A percentile compares a stretch with the other conserved stretches of the same genome.
phyloP scores from a whole-genome alignment of 208 protist genomes.

The Naegleria gruberi region DNA sequence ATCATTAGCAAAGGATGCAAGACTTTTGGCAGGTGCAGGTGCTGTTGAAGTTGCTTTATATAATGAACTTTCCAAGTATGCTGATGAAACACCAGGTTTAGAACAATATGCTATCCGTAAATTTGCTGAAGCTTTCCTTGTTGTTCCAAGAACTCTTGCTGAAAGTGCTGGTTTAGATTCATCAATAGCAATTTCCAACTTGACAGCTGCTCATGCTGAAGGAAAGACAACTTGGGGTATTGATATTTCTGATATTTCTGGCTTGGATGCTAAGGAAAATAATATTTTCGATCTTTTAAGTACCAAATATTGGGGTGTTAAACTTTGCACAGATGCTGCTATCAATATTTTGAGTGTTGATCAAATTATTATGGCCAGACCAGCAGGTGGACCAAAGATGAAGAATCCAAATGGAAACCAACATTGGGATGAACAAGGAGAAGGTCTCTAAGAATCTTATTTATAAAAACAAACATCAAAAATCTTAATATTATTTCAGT shows the following conservation, averaged over 20 bases:
- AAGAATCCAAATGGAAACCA: conserved; percentile 31
- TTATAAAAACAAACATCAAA: no score
- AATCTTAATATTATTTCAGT: no score
- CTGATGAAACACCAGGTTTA: conserved; percentile 79
- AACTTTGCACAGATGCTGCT: conserved; percentile 88
- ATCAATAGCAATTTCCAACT: conserved; percentile 85
- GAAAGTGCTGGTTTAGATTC: conserved; percentile 93
- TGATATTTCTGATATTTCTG: conserved; percentile 74
- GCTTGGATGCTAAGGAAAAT: conserved; percentile 65
- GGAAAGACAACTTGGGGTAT: conserved; percentile 79
- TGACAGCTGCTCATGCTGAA: conserved; percentile 86
- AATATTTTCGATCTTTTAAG: conserved; percentile 81
- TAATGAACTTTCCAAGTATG: conserved; percentile 59
- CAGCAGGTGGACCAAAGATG: conserved; percentile 88
- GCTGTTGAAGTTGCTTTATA: conserved; percentile 88
- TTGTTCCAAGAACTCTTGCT: conserved; percentile 92
- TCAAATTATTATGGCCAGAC: conserved; percentile 96
- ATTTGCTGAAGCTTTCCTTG: conserved; percentile 92
- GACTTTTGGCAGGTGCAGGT: conserved; percentile 92
- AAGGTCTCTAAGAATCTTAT: conserved; percentile 21
- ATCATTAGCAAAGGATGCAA: conserved; percentile 77
- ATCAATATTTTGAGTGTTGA: conserved; percentile 86
- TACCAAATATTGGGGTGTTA: conserved; percentile 84
- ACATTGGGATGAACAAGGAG: background rate
- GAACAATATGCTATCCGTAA: conserved; percentile 97